phyloP scores from a whole-genome alignment of 1,139 yeast genomes.

The Arxiozyma bovina region DNA sequence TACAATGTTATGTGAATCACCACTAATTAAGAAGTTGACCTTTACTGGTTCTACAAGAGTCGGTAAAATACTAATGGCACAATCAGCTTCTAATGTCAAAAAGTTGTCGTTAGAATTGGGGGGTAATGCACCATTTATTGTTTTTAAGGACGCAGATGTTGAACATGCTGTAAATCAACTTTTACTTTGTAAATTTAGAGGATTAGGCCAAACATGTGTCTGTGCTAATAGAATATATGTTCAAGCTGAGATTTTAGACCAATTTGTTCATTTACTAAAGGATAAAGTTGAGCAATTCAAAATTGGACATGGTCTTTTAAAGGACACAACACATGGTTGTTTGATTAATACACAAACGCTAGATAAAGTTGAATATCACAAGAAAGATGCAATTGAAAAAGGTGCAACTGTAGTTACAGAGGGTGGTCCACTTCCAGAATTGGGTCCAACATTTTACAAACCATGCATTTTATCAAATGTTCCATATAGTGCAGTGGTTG shows the following conservation, averaged over 20 bases:
- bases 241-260: slow-evolving; percentile 53
- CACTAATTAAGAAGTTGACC: slow-evolving; percentile 61
- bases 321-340: slow-evolving; percentile 70
- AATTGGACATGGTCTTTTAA: slow-evolving; percentile 68
- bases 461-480: slow-evolving; percentile 67
- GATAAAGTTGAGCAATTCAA: slow-evolving; percentile 45
- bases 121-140: slow-evolving; percentile 89
- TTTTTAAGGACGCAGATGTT: slow-evolving; percentile 74
- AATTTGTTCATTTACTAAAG: slow-evolving; percentile 45
- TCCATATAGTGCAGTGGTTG: slow-evolving; percentile 52
- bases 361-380: slow-evolving; percentile 60
- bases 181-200: slow-evolving; percentile 59
- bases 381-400: slow-evolving; percentile 61
- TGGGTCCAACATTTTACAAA: slow-evolving; percentile 68
- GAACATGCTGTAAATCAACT: slow-evolving; percentile 72
- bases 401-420: slow-evolving; percentile 61
- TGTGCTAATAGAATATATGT: slow-evolving; percentile 71
- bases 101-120: slow-evolving; percentile 84
- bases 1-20: slow-evolving; percentile 57
- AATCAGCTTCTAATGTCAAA: slow-evolving; percentile 68
- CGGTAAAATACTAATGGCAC: slow-evolving; percentile 72
- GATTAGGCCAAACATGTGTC: slow-evolving; percentile 75
- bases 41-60: slow-evolving; percentile 88
- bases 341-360: slow-evolving; percentile 61
- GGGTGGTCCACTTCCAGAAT: slow-evolving; percentile 56